Base-by-base conservation (phyloP, 371 early-diverging fungal genomes). In the Dinochytrium kinnereticum region DNA sequence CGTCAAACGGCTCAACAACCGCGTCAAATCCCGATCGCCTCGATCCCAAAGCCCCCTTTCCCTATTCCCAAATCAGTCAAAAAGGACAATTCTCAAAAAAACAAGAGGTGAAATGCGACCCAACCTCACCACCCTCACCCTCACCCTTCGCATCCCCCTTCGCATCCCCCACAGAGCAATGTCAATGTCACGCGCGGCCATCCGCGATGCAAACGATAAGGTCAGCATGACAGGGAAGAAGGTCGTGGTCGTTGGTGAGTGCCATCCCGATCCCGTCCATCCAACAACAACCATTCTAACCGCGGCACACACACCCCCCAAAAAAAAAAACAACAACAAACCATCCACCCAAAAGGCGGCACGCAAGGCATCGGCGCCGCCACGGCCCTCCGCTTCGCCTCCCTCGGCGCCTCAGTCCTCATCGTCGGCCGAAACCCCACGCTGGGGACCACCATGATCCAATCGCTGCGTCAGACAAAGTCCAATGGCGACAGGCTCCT, bases 351-450 rank as follows among this genome's bases (percentile, higher is more conserved):
- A 64, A 10, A n/a, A 53, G 75, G 80, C 53, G 80, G 74, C 15
- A 80, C 80, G 2, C 69, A 69, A 50, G 80, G 80, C 30, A 74
- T 80, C 28, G 80, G 80, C 0, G 75, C 73, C 26, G 67, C 75
- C 17, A 69, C 71, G 3, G 77, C 76, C 26, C 34, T 57, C 21
- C 34, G 28, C 13, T 64, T 77, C 0, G 67, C 70, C 3, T 26
- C 64, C 0, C 38, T 40, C 7, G 75, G 73, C 33, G 71, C 76
- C 0, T 68, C 68, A 0, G 71, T 76, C 7, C 34, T 55, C 28
- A 67, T 74, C 19, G 15, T 51, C 1, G 72, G 74, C 38, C 64
- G 75, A 38, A 69, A 50, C 44, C 10, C 1, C 34, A 38, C 53
- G 2, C 68, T 33, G n/a, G 72, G 77, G n/a, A 28, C 34, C 15